Evolutionary conservation across 805 yeast species (phyloP), one percentile per base, ranked within the genome.

Genomic region (Cyberlindnera mississippiensis): DNA sequence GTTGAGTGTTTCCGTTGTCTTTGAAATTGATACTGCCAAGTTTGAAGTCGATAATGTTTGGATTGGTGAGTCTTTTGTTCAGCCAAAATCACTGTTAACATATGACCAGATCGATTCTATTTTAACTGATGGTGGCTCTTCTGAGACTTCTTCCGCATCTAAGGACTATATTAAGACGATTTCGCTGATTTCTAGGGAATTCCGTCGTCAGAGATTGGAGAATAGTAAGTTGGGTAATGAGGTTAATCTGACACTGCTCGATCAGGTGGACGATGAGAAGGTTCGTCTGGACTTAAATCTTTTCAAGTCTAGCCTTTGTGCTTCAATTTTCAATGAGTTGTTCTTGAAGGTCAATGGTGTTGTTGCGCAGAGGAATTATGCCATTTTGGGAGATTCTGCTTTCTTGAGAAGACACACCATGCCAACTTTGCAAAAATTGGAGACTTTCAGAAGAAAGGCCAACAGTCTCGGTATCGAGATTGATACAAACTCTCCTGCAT

Each of bases 401-500:
- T 76, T 93, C 34, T 75, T 93, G 55, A 82, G 98, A 64, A 84
- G 95, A 58, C 96, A 90, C 52, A 74, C 85, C 3, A 77, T 84
- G 49, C 99, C 99, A 19, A 79, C 91, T 4, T 67, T 82, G 43
- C 82, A 81, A 28, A 85, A 89, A 56, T 70, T 91, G 64, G 93
- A 86, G 56, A 76, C 84, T 3, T 85, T 93, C 60, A 78, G 82
- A 39, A 75, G 79, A 49, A 85, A 82, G 53, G 80, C 90, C 26
- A 69, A 78, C 10, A 72, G 77, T 42, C 69, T 82, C 49, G 87
- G 87, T 2, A 70, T 80, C 45, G 69, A 75, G 14, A 69, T 91
- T 44, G 96, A 91, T 59, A 80, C 93, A 2, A 69, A 85, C 2
- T 75, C 80, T 11, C 72, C 95, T 0, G 80, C 85, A 1, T 69